Evolutionary conservation across 495 filamentous ascomycete genomes (phyloP).

Genomic region (Elasticomyces elasticus): DNA sequence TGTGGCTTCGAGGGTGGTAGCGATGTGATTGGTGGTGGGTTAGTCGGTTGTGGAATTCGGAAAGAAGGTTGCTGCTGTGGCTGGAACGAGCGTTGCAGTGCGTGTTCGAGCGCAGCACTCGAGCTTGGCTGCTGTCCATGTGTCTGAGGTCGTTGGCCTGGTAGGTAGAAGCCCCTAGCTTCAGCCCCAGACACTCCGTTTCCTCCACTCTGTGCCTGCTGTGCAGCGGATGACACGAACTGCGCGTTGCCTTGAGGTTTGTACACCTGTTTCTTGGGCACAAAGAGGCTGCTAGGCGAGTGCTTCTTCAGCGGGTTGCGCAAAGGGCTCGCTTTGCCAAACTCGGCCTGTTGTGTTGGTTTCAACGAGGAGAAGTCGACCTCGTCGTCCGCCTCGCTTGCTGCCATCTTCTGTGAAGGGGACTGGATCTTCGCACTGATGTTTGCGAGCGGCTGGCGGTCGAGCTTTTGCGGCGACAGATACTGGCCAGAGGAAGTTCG

Average conservation of each 20-base stretch:
- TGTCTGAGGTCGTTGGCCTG: constrained; percentile 1
- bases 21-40: constrained; percentile 15
- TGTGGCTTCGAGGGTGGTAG: constrained; percentile 22
- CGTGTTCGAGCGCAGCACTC: neutral
- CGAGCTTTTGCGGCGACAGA: constrained; percentile 12
- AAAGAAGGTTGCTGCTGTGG: neutral
- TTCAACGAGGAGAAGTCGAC: constrained; percentile 7
- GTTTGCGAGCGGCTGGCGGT: constrained; percentile 13
- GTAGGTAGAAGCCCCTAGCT: constrained; percentile 6
- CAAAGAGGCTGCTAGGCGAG: constrained; percentile 14
- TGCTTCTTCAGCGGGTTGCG: constrained; percentile 30
- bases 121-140: neutral
- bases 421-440: constrained; percentile 29
- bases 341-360: constrained; percentile 38
- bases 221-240: constrained; percentile 5
- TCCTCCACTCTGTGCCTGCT: neutral
- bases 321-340: constrained; percentile 48
- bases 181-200: neutral
- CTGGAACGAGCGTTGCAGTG: neutral
- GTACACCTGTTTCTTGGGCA: constrained; percentile 15
- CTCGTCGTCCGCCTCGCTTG: constrained; percentile 17
- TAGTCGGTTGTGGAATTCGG: constrained; percentile 24
- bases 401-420: constrained; percentile 16
- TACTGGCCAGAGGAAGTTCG: constrained; percentile 10
- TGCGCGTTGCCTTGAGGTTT: constrained; percentile 15